Conservation (phyloP, 1,284 basidiomycete genomes). For the Apiotrichum gamsii region DNA sequence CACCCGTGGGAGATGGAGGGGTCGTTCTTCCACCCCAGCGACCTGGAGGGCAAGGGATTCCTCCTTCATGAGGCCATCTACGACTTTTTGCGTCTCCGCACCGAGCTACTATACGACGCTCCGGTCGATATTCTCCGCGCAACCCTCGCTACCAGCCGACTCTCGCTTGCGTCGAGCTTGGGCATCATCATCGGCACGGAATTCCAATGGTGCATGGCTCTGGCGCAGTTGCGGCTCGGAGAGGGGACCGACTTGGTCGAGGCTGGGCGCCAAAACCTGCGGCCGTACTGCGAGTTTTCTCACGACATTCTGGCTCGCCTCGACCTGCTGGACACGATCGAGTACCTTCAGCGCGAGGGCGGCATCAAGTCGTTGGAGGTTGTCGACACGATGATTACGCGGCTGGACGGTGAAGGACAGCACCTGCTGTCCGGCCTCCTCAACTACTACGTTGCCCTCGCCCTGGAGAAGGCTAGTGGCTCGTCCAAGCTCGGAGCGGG, state of each 20-base stretch:
- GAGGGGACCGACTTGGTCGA: constrained; percentile 1
- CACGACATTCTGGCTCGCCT: constrained; percentile 7
- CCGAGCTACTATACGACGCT: constrained; percentile 29
- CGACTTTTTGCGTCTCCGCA: constrained; percentile 17
- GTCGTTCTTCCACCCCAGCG: constrained; percentile 12
- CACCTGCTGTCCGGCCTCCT: constrained; percentile 20
- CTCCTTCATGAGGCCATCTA: constrained; percentile 20
- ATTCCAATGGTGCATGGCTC: constrained; percentile 19
- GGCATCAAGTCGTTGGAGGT: constrained; percentile 1
- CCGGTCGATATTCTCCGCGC: constrained; percentile 11
- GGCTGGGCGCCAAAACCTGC: not conserved
- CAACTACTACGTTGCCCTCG: constrained; percentile 16
- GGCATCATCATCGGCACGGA: constrained; percentile 19
- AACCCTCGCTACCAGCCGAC: constrained; percentile 1
- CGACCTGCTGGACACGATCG: constrained; percentile 5
- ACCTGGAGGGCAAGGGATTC: constrained; percentile 8
- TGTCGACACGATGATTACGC: constrained; percentile 18
- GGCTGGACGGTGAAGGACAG: constrained; percentile 10
- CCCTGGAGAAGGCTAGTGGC: constrained; percentile 11
- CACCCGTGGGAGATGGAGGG: constrained; percentile 24
- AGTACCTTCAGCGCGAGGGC: not conserved
- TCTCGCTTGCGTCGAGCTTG: constrained; percentile 1
- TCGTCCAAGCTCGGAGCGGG: constrained; percentile 15
- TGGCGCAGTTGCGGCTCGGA: constrained; percentile 14
- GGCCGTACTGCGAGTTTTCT: constrained; percentile 7